Evolutionary conservation across 1,284 basidiomycete species (phyloP), one percentile per base, ranked within the genome.

Genomic region (Earliella scabrosa): DNA sequence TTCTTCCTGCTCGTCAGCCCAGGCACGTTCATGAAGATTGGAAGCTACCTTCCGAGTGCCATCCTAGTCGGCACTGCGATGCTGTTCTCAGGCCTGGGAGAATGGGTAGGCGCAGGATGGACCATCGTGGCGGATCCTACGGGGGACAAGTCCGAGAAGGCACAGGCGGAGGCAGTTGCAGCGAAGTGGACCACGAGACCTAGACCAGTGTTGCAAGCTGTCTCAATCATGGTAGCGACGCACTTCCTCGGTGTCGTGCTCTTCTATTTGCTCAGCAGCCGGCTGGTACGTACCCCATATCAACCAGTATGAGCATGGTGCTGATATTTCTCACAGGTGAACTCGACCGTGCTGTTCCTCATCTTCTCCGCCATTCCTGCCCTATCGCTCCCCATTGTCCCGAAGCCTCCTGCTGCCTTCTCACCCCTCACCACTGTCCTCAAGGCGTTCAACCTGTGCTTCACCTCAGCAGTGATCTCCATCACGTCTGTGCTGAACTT

Each of bases 401-500:
- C 64, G 71, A 34, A 60, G 65, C 38, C 53, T 64, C 54, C 63
- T 61, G 56, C 60, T 61, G 54, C 60, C 21, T 35, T 53, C 56
- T 79, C 77, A 16, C 75, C 85, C 1, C 63, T 81, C 21, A 75
- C 79, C 39, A 63, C 71, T 34, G 70, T 89, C n/a, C 75, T 94
- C 32, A 87, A 90, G 63, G 77, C 90, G 2, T 73, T 92, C 62
- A 87, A 87, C 67, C 78, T 94, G 46, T 87, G 95, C 71, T 71
- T 91, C 47, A 82, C 90, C 44, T 93, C 93, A 14, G 88, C 92
- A 5, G 78, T 95, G 54, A 86, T 97, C 63, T 93, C 93, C 23
- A 85, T 92, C 44, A 87, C 86, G 18, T 89, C 92, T 4, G 87
- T 96, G 57, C 85, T 96, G 67, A 97, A 97, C 72, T 96, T 95